Conservation (phyloP, 805 yeast genomes). For the Lipomyces orientalis region DNA sequence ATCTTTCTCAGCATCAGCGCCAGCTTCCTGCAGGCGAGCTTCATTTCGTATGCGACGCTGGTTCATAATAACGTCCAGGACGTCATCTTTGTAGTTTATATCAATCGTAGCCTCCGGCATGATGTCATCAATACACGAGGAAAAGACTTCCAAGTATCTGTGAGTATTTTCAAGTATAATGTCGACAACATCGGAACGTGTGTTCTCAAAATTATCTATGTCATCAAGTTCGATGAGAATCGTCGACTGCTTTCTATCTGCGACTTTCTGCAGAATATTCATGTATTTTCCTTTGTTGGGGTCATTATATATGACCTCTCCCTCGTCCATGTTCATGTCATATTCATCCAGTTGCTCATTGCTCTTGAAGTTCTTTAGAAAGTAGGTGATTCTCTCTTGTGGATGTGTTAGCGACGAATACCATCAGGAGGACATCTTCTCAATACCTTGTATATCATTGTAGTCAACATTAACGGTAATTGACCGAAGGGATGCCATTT, state of each 20-base stretch:
- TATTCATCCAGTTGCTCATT: conserved; percentile 38
- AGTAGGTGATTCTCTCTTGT: conserved; percentile 31
- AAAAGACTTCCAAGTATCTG: conserved; percentile 79
- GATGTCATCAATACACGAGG: conserved; percentile 73
- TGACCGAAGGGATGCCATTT: conserved; percentile 55
- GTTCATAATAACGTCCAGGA: conserved; percentile 87
- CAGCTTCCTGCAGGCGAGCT: conserved; percentile 72
- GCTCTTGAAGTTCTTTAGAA: conserved; percentile 35
- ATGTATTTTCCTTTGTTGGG: conserved; percentile 66
- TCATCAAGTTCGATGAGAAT: conserved; percentile 84
- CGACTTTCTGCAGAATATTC: conserved; percentile 72
- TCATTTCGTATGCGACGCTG: conserved; percentile 86
- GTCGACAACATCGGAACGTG: conserved; percentile 53
- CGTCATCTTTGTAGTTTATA: conserved; percentile 81
- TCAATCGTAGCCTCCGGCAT: conserved; percentile 89
- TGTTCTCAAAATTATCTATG: conserved; percentile 67
- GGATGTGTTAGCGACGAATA: background rate
- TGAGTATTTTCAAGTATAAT: conserved; percentile 74
- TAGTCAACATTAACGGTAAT: conserved; percentile 74
- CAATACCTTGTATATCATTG: conserved; percentile 54
- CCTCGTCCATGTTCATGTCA: conserved; percentile 39
- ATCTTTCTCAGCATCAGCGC: conserved; percentile 54
- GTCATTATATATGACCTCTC: conserved; percentile 48
- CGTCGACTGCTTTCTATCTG: conserved; percentile 79
- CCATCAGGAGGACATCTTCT: background rate